Conservation (phyloP, 2,329 filamentous ascomycete species). For the Stachybotrys chlorohalonatus region DNA sequence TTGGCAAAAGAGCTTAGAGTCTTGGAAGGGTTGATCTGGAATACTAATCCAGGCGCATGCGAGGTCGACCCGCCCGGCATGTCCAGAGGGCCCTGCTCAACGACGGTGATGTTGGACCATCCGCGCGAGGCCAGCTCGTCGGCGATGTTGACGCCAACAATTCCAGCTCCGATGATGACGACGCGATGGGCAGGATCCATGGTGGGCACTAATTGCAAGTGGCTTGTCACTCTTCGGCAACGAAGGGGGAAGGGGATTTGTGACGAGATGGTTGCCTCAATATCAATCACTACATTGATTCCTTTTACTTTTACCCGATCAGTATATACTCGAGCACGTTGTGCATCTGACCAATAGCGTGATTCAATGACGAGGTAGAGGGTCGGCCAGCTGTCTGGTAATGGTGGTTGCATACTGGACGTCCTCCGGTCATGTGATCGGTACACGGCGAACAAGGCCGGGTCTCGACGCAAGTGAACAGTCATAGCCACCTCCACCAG, state of each 20-base stretch:
- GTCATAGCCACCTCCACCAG: neutral
- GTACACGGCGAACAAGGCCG: constrained; percentile 3
- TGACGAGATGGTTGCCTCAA: neutral
- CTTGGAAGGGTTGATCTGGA: constrained; percentile 50
- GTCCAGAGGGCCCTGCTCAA: constrained; percentile 53
- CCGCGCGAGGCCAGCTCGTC: constrained; percentile 54
- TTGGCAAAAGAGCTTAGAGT: constrained; percentile 49
- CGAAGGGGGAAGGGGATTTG: neutral
- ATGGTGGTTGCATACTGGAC: neutral
- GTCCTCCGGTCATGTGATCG: constrained; percentile 12
- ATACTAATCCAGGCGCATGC: constrained; percentile 55
- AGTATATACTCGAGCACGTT: neutral
- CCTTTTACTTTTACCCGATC: neutral
- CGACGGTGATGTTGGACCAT: constrained; percentile 54
- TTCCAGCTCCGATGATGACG: constrained; percentile 54
- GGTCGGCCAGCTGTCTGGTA: neutral
- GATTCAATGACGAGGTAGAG: neutral
- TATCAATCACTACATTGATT: neutral
- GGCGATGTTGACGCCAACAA: constrained; percentile 54
- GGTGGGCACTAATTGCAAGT: neutral
- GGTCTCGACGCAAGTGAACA: neutral
- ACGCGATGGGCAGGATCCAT: constrained; percentile 33
- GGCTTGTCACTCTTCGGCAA: too few species aligned
- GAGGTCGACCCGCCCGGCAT: constrained; percentile 59
- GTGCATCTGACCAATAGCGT: neutral